Conservation (phyloP, 768 basidiomycete genomes). For the Inosperma sp. region DNA sequence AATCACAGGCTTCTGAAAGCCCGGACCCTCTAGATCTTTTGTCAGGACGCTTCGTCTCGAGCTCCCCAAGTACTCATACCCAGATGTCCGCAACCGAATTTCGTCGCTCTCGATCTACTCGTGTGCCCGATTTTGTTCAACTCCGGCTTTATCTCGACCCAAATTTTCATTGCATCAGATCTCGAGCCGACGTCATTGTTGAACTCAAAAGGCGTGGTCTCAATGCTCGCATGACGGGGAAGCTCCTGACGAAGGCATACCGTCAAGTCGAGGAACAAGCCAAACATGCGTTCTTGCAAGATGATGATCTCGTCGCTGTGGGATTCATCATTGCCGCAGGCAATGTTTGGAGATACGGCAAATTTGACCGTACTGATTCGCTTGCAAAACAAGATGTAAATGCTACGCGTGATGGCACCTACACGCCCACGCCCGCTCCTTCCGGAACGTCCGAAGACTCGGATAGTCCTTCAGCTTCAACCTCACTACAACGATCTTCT, state of each 20-base stretch:
- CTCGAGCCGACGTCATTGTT: neutral
- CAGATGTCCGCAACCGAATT: neutral
- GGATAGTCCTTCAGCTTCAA: no score
- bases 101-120: neutral
- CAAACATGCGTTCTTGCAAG: neutral
- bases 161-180: neutral
- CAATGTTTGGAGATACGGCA: neutral
- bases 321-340: neutral
- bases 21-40: neutral
- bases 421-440: neutral
- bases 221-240: neutral
- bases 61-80: neutral
- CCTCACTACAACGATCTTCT: no score
- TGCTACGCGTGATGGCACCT: neutral
- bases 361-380: neutral
- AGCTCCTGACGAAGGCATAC: neutral
- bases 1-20: neutral
- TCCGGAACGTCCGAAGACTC: neutral
- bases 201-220: neutral
- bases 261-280: neutral
- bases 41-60: neutral
- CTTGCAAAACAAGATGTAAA: neutral
- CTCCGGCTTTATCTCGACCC: neutral
- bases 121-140: neutral
- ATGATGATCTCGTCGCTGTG: neutral